These are phyloP conservation scores for Lumnitzera racemosa DNA, from an alignment of 345 rosid species.

Conservation along the genomic window DNA sequence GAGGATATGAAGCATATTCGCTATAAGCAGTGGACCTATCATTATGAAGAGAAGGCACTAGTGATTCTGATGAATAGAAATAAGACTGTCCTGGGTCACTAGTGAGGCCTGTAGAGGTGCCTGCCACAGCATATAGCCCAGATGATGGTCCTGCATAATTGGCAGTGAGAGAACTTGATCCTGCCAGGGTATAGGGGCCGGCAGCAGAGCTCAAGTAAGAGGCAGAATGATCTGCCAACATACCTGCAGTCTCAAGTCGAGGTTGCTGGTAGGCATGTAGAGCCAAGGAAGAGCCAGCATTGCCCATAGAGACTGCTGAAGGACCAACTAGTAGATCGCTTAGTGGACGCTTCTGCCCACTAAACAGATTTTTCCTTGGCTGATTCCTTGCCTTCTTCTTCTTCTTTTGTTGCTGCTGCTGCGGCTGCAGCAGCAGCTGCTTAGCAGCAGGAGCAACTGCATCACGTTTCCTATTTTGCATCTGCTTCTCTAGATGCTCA, in stretches of 20 bases:
- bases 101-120: conserved; percentile 22
- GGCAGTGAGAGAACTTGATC: conserved; percentile 19
- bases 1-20: conserved; percentile 40
- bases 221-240: conserved; percentile 18
- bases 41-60: conserved; percentile 26
- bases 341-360: conserved; percentile 35
- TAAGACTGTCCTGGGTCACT: conserved; percentile 24
- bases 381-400: conserved; percentile 14
- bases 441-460: conserved; percentile 20
- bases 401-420: no score
- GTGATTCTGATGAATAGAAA: conserved; percentile 21
- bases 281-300: conserved; percentile 20
- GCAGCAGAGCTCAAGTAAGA: conserved; percentile 17
- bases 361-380: conserved; percentile 17
- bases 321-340: conserved; percentile 14
- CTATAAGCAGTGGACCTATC: conserved; percentile 34
- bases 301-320: conserved; percentile 10
- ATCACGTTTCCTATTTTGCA: conserved; percentile 41
- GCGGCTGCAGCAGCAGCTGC: conserved; percentile 20
- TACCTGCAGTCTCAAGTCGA: conserved; percentile 35
- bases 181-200: conserved; percentile 31
- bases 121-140: conserved; percentile 29
- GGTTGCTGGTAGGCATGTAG: conserved; percentile 26
- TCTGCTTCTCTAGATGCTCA: conserved; percentile 60
- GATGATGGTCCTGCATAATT: conserved; percentile 34